phyloP scores from a whole-genome alignment of 805 yeast species.

The Pichia occidentalis region DNA sequence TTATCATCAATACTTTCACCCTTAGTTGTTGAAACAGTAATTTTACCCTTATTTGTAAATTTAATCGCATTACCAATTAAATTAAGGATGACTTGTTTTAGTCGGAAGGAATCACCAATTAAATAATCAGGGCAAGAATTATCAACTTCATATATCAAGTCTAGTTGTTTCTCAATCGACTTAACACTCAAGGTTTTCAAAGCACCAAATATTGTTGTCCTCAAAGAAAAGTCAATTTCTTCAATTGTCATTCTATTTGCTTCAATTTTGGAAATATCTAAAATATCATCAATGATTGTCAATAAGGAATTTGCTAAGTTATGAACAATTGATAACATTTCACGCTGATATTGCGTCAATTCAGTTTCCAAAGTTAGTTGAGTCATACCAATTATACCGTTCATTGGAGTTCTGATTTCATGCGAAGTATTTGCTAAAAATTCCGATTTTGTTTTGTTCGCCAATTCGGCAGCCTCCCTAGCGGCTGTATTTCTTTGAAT shows the following conservation, averaged over 20 bases:
- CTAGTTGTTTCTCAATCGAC: conserved; percentile 80
- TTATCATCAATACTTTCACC: conserved; percentile 33
- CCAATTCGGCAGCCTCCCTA: conserved; percentile 89
- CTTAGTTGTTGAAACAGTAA: conserved; percentile 56
- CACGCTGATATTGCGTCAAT: conserved; percentile 84
- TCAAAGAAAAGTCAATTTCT: conserved; percentile 75
- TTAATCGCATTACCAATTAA: conserved; percentile 87
- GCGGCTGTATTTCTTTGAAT: conserved; percentile 90
- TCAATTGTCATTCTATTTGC: conserved; percentile 92
- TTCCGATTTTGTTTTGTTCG: conserved; percentile 84
- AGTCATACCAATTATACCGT: conserved; percentile 91
- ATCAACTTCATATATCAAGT: conserved; percentile 74
- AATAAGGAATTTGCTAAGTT: conserved; percentile 78
- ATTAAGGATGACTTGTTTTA: conserved; percentile 80
- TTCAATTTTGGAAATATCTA: conserved; percentile 89
- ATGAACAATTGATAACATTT: conserved; percentile 85
- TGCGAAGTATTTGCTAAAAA: conserved; percentile 84
- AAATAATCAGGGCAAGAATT: conserved; percentile 81
- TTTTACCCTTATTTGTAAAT: conserved; percentile 78
- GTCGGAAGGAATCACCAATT: conserved; percentile 83
- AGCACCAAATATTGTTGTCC: conserved; percentile 88
- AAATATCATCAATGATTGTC: conserved; percentile 83
- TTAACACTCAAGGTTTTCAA: conserved; percentile 83
- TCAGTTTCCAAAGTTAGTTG: conserved; percentile 84
- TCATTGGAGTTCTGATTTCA: conserved; percentile 87